Evolutionary conservation across 1,284 basidiomycete species (phyloP).

Genomic region (Bjerkandera adusta): DNA sequence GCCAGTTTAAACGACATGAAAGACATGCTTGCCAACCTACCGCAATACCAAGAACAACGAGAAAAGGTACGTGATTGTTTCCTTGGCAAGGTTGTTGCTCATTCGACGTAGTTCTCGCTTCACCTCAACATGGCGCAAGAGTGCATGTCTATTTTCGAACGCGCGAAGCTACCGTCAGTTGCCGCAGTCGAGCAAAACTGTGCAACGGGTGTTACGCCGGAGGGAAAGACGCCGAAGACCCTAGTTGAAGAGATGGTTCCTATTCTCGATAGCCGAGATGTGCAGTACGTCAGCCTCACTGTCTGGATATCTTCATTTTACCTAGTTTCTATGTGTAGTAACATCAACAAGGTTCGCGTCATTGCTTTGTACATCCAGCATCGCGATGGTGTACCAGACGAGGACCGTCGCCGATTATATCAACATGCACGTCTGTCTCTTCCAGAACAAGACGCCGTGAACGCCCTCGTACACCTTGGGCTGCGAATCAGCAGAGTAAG

Average conservation of each 20-base stretch:
- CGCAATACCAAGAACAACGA: slow-evolving; percentile 94
- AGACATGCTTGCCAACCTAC: slow-evolving; percentile 95
- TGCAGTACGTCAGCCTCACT: slow-evolving; percentile 56
- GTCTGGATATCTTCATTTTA: neutral
- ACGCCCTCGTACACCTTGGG: slow-evolving; percentile 84
- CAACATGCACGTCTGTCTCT: slow-evolving; percentile 93
- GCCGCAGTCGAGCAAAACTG: slow-evolving; percentile 96
- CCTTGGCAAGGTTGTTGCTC: neutral
- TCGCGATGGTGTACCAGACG: slow-evolving; percentile 96
- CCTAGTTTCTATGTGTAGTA: slow-evolving; percentile 44
- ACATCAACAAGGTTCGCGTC: slow-evolving; percentile 92
- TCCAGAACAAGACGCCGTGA: slow-evolving; percentile 93
- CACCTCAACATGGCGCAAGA: slow-evolving; percentile 98
- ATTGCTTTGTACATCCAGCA: slow-evolving; percentile 96
- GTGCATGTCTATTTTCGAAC: slow-evolving; percentile 93
- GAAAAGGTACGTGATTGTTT: slow-evolving; percentile 69
- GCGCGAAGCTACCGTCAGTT: slow-evolving; percentile 80
- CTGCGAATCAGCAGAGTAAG: slow-evolving; percentile 81
- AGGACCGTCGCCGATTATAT: slow-evolving; percentile 91
- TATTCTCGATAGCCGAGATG: slow-evolving; percentile 81
- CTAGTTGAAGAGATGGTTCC: slow-evolving; percentile 99
- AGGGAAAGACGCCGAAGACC: slow-evolving; percentile 89
- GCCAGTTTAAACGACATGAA: slow-evolving; percentile 97
- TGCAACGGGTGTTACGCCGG: slow-evolving; percentile 85
- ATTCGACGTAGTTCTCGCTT: slow-evolving; percentile 74